phyloP scores from a whole-genome alignment of 2,329 filamentous ascomycete species.

The Thielaviopsis cerberus region DNA sequence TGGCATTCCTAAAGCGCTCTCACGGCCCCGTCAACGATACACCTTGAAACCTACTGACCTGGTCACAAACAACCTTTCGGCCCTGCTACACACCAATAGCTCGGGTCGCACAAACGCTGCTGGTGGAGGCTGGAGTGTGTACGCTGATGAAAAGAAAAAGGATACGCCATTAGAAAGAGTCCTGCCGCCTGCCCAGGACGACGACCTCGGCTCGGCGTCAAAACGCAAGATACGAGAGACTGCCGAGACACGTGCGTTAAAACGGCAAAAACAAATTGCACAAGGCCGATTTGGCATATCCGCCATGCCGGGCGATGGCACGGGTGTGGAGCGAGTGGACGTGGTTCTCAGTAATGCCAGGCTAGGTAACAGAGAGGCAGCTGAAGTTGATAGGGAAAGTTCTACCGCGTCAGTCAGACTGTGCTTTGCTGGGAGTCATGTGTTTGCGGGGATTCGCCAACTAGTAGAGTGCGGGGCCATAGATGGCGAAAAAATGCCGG shows the following conservation, averaged over 20 bases:
- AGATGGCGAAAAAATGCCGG: constrained; percentile 62
- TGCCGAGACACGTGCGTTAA: constrained; percentile 21
- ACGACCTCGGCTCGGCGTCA: neutral
- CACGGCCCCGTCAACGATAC: constrained; percentile 53
- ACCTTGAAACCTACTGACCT: constrained; percentile 49
- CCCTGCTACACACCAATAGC: constrained; percentile 51
- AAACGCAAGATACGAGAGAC: neutral
- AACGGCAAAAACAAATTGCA: constrained; percentile 43
- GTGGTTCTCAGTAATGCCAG: constrained; percentile 25
- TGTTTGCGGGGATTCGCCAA: constrained; percentile 63
- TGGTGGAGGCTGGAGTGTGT: constrained; percentile 63
- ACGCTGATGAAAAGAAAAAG: constrained; percentile 42
- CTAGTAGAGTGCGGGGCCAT: constrained; percentile 60
- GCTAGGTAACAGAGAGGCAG: neutral
- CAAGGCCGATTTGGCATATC: constrained; percentile 52
- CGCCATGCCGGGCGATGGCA: constrained; percentile 35
- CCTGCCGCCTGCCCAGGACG: constrained; percentile 25
- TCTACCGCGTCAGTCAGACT: constrained; percentile 38
- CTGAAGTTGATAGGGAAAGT: constrained; percentile 4
- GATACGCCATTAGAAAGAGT: constrained; percentile 37
- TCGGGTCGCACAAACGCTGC: constrained; percentile 51
- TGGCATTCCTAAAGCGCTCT: constrained; percentile 67
- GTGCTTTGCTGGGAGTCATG: constrained; percentile 55
- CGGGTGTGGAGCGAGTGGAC: constrained; percentile 43
- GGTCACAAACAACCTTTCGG: constrained; percentile 50